Conservation (phyloP, 2,329 filamentous ascomycete genomes). For the Dothideomycetes sp. region DNA sequence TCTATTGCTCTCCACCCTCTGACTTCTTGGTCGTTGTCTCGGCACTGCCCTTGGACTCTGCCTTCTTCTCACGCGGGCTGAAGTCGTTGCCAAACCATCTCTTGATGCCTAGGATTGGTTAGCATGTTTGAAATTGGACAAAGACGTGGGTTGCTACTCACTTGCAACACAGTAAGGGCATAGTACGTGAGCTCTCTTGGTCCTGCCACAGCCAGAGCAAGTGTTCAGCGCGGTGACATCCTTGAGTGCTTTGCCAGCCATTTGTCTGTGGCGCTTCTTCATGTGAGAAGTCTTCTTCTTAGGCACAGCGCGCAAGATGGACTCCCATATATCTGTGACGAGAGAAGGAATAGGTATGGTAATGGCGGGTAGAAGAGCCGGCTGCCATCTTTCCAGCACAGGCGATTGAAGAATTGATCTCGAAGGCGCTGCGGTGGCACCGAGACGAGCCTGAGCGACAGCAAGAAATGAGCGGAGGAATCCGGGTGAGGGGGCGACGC, state of each 20-base stretch:
- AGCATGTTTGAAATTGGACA: not conserved
- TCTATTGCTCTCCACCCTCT: not conserved
- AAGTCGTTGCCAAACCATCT: constrained; percentile 25
- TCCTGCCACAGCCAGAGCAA: constrained; percentile 78
- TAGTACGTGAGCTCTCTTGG: constrained; percentile 79
- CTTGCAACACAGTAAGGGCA: constrained; percentile 80
- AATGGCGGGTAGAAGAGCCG: constrained; percentile 45
- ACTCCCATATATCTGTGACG: constrained; percentile 84
- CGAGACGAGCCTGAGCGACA: constrained; percentile 28
- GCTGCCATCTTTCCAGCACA: constrained; percentile 31
- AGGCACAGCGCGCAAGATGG: constrained; percentile 79
- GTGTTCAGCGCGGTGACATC: constrained; percentile 80
- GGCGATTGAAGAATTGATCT: constrained; percentile 30
- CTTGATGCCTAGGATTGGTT: constrained; percentile 17
- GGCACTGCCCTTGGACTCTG: constrained; percentile 1
- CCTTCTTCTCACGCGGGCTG: constrained; percentile 14
- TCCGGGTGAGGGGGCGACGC: constrained; percentile 26
- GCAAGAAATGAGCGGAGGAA: constrained; percentile 45
- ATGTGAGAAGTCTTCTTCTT: constrained; percentile 99
- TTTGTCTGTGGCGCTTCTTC: constrained; percentile 84
- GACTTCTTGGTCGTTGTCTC: not conserved
- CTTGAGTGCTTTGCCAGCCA: constrained; percentile 91
- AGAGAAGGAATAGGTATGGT: constrained; percentile 56
- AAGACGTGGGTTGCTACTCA: constrained; percentile 35
- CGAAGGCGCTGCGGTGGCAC: constrained; percentile 27